Evolutionary conservation across 371 early-diverging fungal genomes (phyloP).

Genomic region (Haplosporangium sp.): DNA sequence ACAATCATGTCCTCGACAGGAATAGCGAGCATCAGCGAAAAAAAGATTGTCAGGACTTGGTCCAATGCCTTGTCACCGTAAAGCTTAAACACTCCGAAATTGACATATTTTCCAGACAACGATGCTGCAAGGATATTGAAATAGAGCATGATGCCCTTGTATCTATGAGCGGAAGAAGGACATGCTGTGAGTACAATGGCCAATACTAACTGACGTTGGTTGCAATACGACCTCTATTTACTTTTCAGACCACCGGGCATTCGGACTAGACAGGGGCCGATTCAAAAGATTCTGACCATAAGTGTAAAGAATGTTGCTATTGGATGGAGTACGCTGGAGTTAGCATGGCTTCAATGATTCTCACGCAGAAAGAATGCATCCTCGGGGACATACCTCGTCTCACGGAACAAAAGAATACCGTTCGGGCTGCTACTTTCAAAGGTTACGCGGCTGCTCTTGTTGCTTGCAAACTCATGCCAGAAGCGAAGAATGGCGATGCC

Average conservation of each 20-base stretch:
- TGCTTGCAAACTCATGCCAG: conserved; percentile 82
- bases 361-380: neutral
- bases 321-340: too few species aligned
- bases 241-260: conserved; percentile 44
- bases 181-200: neutral
- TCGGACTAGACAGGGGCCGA: conserved; percentile 17
- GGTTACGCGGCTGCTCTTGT: conserved; percentile 82
- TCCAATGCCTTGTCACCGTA: conserved; percentile 90
- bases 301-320: conserved; percentile 52
- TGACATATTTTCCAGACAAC: conserved; percentile 86
- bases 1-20: conserved; percentile 83
- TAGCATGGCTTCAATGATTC: too few species aligned
- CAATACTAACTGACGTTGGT: neutral
- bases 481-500: conserved; percentile 81
- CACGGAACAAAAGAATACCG: conserved; percentile 89
- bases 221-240: conserved; percentile 7
- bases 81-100: conserved; percentile 92
- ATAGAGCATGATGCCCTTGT: conserved; percentile 84
- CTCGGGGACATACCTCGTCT: conserved; percentile 69
- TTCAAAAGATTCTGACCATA: conserved; percentile 48
- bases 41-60: conserved; percentile 72
- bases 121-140: conserved; percentile 80
- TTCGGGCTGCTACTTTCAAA: conserved; percentile 90
- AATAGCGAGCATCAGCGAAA: conserved; percentile 78
- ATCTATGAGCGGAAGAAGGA: conserved; percentile 61